phyloP scores from a whole-genome alignment of 495 filamentous ascomycete genomes.

The Parachaetomium inaequale region DNA sequence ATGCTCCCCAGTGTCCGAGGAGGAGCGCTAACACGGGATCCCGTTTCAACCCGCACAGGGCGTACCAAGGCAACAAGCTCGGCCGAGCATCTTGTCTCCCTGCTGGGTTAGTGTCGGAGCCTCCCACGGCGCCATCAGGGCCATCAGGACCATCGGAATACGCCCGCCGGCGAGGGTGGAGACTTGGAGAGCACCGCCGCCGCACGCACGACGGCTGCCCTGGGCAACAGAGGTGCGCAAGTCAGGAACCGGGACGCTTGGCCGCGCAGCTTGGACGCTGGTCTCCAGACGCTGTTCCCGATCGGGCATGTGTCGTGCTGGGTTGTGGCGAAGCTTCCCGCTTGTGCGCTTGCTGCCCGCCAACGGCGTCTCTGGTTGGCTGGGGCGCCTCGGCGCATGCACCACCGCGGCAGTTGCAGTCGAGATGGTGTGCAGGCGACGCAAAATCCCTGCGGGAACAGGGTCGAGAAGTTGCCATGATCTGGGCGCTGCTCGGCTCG shows the following conservation, averaged over 20 bases:
- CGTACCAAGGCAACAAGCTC: neutral
- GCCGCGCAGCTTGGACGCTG: neutral
- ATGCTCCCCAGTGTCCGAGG: neutral
- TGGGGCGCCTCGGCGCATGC: constrained; percentile 16
- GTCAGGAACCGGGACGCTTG: constrained; percentile 1
- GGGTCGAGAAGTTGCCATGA: neutral
- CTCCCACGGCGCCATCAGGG: neutral
- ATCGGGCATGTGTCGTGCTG: constrained; percentile 9
- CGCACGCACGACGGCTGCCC: neutral
- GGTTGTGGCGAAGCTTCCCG: constrained; percentile 28
- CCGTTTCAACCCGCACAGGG: neutral
- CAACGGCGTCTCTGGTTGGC: constrained; percentile 21
- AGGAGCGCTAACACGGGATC: neutral
- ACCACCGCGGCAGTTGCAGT: constrained; percentile 25
- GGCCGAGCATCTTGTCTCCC: neutral
- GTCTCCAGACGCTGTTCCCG: constrained; percentile 12
- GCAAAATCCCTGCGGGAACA: neutral
- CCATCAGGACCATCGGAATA: too few relatives aligned
- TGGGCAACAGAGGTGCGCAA: constrained; percentile 7
- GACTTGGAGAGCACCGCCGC: neutral
- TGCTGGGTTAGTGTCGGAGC: neutral
- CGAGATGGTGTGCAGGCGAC: constrained; percentile 16
- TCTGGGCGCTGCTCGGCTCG: constrained; percentile 2
- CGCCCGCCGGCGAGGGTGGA: neutral
- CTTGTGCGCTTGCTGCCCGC: constrained; percentile 1